These are phyloP conservation scores for Bolboschoenoplectus hybrid DNA, from an alignment of 202 grass and related monocot species.

Conservation along the genomic window DNA sequence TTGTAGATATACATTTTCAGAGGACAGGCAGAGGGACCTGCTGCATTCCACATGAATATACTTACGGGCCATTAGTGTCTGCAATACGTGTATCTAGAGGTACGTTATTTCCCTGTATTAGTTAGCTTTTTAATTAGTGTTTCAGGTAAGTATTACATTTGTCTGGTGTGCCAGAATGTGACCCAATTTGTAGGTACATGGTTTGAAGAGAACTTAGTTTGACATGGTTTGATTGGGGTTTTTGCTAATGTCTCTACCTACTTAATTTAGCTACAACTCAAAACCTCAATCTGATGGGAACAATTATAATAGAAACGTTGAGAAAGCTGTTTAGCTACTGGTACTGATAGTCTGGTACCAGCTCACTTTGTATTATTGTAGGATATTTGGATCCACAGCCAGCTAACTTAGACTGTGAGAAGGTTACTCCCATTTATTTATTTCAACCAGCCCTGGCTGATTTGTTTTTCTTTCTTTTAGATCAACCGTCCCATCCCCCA, in stretches of 20 bases:
- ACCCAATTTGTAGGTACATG: not conserved
- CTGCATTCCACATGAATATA: constrained; percentile 34
- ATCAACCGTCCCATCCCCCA: not conserved
- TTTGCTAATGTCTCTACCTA: not conserved
- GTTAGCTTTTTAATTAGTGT: not conserved
- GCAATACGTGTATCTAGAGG: constrained; percentile 30
- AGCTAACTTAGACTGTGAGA: not conserved
- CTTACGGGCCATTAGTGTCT: constrained; percentile 39
- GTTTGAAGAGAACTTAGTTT: not conserved
- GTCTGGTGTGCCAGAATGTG: not conserved
- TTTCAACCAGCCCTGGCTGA: not conserved
- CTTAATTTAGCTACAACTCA: not conserved
- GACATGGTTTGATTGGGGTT: not conserved
- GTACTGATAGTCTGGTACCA: not conserved
- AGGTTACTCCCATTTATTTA: not conserved
- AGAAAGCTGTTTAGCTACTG: not conserved
- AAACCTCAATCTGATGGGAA: not conserved
- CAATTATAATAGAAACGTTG: not conserved
- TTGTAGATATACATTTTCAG: constrained; percentile 32
- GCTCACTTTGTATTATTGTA: constrained; percentile 5
- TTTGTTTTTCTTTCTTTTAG: constrained; percentile 1
- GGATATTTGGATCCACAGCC: constrained; percentile 13
- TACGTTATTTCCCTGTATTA: not conserved
- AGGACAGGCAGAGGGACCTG: constrained; percentile 38
- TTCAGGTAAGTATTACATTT: not conserved